A percentile compares a stretch with the other conserved stretches of the same genome.
These are phyloP conservation scores for Solanum chiquidenum DNA, from an alignment of 257 asterid genomes.

Conservation along the genomic window DNA sequence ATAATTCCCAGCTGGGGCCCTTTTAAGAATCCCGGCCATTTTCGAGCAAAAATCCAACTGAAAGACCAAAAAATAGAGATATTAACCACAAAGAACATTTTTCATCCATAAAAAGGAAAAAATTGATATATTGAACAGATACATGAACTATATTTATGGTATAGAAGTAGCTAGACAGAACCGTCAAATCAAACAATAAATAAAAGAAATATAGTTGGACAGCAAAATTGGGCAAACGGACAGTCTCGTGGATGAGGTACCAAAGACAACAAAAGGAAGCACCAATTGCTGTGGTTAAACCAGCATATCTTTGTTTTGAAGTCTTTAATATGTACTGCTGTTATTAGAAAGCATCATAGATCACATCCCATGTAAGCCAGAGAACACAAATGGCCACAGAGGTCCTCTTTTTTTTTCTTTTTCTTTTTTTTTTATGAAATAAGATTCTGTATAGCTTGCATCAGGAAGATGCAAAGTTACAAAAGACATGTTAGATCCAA, in stretches of 20 bases:
- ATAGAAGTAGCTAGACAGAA: not conserved
- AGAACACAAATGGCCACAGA: not conserved
- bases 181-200: not conserved
- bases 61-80: slow-evolving; percentile 14
- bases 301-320: not conserved
- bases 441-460: not conserved
- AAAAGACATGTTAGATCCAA: not conserved
- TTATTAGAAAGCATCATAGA: not conserved
- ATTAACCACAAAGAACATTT: not conserved
- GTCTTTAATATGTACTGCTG: not conserved
- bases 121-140: not conserved
- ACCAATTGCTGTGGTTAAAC: not conserved
- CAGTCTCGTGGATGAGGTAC: not conserved
- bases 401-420: not conserved
- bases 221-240: not conserved
- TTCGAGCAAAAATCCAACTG: slow-evolving; percentile 99
- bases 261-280: not conserved
- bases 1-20: slow-evolving; percentile 88
- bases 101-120: not conserved
- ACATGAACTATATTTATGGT: not conserved
- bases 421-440: not conserved
- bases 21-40: slow-evolving; percentile 78
- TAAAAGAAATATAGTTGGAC: not conserved
- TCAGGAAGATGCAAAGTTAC: not conserved
- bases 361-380: not conserved